phyloP scores from a whole-genome alignment of 2,329 filamentous ascomycete genomes.

The Fusarium sp. region DNA sequence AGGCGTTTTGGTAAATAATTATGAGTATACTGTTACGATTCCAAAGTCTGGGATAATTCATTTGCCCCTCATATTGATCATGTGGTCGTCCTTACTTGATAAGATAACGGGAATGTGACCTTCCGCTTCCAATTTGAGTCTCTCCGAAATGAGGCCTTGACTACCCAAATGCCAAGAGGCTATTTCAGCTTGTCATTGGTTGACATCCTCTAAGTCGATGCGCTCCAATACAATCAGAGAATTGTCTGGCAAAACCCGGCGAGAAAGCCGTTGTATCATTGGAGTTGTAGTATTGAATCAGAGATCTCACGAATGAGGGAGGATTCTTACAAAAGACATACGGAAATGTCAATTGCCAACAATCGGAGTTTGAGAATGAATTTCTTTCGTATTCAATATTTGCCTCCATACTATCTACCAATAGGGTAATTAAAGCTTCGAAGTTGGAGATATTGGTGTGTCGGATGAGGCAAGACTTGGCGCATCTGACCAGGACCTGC shows the following conservation, averaged over 20 bases:
- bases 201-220: accelerated
- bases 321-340: background rate
- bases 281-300: too few relatives aligned
- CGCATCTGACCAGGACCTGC: background rate
- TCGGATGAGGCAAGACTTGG: background rate
- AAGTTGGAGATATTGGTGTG: background rate
- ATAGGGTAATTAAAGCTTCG: background rate
- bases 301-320: background rate
- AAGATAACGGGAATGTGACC: background rate
- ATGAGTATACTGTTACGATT: background rate
- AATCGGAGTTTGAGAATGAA: background rate
- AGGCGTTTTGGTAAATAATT: background rate
- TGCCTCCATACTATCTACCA: background rate
- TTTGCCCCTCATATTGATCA: background rate
- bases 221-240: background rate
- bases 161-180: background rate
- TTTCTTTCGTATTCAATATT: background rate
- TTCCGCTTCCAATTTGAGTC: background rate
- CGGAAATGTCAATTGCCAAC: background rate
- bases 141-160: background rate
- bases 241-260: too few relatives aligned
- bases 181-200: background rate
- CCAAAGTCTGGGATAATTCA: too few relatives aligned
- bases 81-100: background rate
- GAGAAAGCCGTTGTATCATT: background rate